phyloP scores from a whole-genome alignment of 2,329 filamentous ascomycete genomes.

The Exophiala oligosperma region DNA sequence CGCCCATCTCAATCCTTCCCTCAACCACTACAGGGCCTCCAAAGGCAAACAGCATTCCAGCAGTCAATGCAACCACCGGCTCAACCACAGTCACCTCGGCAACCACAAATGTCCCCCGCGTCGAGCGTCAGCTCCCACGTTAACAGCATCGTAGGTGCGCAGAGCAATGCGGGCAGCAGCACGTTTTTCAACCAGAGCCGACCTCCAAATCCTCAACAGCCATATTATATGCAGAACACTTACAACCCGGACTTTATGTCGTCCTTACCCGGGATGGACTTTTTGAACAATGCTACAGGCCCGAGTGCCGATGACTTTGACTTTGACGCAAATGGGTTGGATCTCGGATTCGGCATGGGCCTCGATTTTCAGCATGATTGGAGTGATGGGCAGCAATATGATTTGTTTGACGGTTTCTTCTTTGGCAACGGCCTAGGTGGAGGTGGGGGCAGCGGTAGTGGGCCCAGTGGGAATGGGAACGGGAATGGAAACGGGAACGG shows the following conservation, averaged over 20 bases:
- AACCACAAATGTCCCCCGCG: slow-evolving; percentile 12
- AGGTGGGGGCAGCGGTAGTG: slow-evolving; percentile 3
- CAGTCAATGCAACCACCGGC: slow-evolving; percentile 2
- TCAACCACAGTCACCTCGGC: slow-evolving; percentile 13
- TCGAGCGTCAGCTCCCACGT: slow-evolving; percentile 23
- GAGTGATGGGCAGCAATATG: slow-evolving; percentile 47
- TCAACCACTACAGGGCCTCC: slow-evolving; percentile 10
- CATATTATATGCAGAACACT: slow-evolving; percentile 25
- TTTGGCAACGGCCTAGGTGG: slow-evolving; percentile 44
- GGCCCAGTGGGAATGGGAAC: neutral
- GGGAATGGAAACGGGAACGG: neutral
- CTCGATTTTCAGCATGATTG: slow-evolving; percentile 46
- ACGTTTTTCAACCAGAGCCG: slow-evolving; percentile 5
- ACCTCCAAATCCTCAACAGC: slow-evolving; percentile 4
- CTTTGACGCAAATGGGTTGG: slow-evolving; percentile 35
- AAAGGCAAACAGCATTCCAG: slow-evolving; percentile 6
- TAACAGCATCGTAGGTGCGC: slow-evolving; percentile 13
- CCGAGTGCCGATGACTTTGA: slow-evolving; percentile 26
- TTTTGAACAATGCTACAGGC: slow-evolving; percentile 28
- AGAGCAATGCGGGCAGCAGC: slow-evolving; percentile 1
- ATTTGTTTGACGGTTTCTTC: slow-evolving; percentile 58
- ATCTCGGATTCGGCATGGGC: slow-evolving; percentile 43
- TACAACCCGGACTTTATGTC: slow-evolving; percentile 32
- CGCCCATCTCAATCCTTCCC: slow-evolving; percentile 24
- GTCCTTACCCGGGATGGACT: slow-evolving; percentile 28